Percentiles rank a stretch among this genome's conserved stretches.
Conservation (phyloP, 2,329 filamentous ascomycete genomes). For the Xylariaceae sp. region DNA sequence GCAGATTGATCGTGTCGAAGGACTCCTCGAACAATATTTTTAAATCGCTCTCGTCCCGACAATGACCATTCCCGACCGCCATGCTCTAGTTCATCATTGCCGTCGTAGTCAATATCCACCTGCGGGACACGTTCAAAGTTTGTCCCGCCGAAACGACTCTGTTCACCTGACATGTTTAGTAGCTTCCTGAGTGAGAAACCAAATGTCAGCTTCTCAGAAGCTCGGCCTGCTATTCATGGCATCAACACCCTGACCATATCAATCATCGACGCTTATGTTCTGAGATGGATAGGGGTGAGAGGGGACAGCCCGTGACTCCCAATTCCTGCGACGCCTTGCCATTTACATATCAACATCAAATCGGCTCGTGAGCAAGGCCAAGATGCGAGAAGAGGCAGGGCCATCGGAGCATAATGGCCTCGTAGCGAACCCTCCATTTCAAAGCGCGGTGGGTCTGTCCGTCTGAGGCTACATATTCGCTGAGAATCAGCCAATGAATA, state of each 20-base stretch:
- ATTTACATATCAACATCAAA: neutral
- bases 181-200: constrained; percentile 8
- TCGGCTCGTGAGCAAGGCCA: neutral
- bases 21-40: constrained; percentile 22
- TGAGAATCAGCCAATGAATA: constrained; percentile 1
- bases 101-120: constrained; percentile 17
- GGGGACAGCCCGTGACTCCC: neutral
- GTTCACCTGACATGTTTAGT: constrained; percentile 16
- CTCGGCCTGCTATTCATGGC: neutral
- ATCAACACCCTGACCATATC: neutral
- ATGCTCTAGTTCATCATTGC: constrained; percentile 2
- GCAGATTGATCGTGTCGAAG: constrained; percentile 16
- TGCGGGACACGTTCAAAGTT: constrained; percentile 25
- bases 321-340: neutral
- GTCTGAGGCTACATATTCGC: constrained; percentile 3
- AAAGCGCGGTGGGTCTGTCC: neutral
- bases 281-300: neutral
- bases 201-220: neutral
- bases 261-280: neutral
- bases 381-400: neutral
- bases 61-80: neutral
- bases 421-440: constrained; percentile 8
- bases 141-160: constrained; percentile 8
- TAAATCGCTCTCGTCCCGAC: constrained; percentile 20
- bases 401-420: neutral